Conservation (phyloP, 371 early-diverging fungal species). For the Mucor lusitanicus region DNA sequence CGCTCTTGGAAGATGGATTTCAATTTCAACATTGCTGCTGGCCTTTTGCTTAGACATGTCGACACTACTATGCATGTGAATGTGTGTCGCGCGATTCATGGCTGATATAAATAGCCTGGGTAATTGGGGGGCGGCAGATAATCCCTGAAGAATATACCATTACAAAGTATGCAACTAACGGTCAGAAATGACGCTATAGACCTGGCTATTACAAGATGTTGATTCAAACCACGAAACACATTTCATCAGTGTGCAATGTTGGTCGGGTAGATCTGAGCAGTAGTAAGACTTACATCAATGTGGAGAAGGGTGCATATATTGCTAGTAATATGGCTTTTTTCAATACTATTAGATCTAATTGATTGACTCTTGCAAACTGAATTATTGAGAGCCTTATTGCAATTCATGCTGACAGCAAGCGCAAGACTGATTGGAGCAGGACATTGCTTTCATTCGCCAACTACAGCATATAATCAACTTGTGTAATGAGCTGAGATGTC, state of each 20-base stretch:
- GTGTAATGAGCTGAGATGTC: too few relatives aligned
- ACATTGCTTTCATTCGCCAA: too few relatives aligned
- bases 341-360: too few relatives aligned
- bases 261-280: background rate
- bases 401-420: too few relatives aligned
- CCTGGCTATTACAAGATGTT: background rate
- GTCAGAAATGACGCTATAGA: background rate
- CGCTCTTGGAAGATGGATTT: background rate
- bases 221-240: background rate
- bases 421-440: too few relatives aligned
- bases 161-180: background rate
- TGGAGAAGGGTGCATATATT: background rate
- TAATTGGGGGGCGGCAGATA: background rate
- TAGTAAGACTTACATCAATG: background rate
- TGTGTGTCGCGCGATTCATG: background rate
- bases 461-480: too few relatives aligned
- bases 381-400: too few relatives aligned
- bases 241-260: background rate
- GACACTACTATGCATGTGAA: background rate
- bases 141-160: background rate
- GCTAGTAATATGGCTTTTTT: too few relatives aligned
- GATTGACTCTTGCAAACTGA: too few relatives aligned
- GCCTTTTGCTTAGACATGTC: background rate
- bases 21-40: background rate
- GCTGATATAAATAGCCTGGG: background rate